Evolutionary conservation across 768 basidiomycete species (phyloP).

Genomic region (Sarcodon aspratus): DNA sequence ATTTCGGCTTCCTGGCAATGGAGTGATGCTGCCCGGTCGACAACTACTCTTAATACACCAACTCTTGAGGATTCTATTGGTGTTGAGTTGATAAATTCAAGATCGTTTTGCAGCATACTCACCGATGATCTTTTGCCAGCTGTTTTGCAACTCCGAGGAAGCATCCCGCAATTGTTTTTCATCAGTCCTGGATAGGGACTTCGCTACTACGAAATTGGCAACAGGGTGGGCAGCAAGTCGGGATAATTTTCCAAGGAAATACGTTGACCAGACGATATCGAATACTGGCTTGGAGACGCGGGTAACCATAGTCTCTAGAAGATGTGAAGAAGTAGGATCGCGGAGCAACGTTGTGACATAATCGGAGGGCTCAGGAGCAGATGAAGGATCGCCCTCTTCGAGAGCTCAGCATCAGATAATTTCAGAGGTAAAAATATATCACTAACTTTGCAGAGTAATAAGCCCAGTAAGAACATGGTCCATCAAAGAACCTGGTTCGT

Average conservation of each 20-base stretch:
- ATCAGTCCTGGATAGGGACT: slow-evolving; percentile 56
- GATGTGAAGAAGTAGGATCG: slow-evolving; percentile 81
- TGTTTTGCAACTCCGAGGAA: slow-evolving; percentile 43
- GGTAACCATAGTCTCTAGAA: slow-evolving; percentile 71
- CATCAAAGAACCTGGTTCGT: slow-evolving; percentile 62
- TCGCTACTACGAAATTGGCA: slow-evolving; percentile 88
- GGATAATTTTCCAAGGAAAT: slow-evolving; percentile 64
- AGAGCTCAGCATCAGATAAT: not conserved
- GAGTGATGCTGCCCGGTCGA: slow-evolving; percentile 54
- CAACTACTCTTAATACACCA: slow-evolving; percentile 65
- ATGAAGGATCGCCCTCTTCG: slow-evolving; percentile 26
- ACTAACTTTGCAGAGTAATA: slow-evolving; percentile 51
- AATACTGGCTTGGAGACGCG: slow-evolving; percentile 55
- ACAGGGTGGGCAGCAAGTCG: slow-evolving; percentile 79
- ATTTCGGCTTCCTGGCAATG: slow-evolving; percentile 35
- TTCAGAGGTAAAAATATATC: not conserved
- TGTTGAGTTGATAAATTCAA: not conserved
- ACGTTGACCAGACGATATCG: slow-evolving; percentile 57
- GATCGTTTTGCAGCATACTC: slow-evolving; percentile 19
- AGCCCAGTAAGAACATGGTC: slow-evolving; percentile 72
- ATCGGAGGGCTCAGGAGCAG: slow-evolving; percentile 46
- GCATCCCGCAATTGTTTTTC: slow-evolving; percentile 40
- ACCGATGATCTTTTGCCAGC: slow-evolving; percentile 61
- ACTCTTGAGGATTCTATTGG: slow-evolving; percentile 54
- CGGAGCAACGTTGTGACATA: slow-evolving; percentile 75